phyloP scores from a whole-genome alignment of 352 stramenopile species.

The Globisporangium sylvaticum region DNA sequence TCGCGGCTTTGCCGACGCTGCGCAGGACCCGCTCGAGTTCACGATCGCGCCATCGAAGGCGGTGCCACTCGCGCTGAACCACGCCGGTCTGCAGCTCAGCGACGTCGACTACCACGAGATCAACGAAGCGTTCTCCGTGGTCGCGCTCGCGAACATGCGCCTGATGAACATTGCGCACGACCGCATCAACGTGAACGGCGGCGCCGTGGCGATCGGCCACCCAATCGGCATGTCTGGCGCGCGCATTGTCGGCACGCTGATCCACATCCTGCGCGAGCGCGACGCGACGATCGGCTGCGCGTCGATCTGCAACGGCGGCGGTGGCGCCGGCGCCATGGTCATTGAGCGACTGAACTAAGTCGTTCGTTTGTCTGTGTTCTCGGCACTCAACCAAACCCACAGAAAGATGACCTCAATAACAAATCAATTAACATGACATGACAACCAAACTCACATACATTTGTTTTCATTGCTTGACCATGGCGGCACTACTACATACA shows the following conservation, averaged over 20 bases:
- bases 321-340: conserved; percentile 94
- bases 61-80: conserved; percentile 89
- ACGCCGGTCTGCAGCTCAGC: conserved; percentile 86
- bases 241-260: conserved; percentile 93
- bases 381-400: not conserved
- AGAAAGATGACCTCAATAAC: not conserved
- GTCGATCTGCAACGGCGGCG: conserved; percentile 98
- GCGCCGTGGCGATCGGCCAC: conserved; percentile 85
- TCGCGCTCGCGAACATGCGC: conserved; percentile 94
- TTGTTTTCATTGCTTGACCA: not conserved
- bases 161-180: conserved; percentile 91
- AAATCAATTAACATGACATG: conserved; percentile 7
- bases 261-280: conserved; percentile 93
- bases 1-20: conserved; percentile 77
- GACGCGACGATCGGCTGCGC: conserved; percentile 95
- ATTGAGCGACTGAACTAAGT: conserved; percentile 88
- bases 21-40: conserved; percentile 93
- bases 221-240: conserved; percentile 87
- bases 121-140: conserved; percentile 99
- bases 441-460: not conserved
- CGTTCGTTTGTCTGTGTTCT: conserved; percentile 43
- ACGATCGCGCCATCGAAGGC: conserved; percentile 95
- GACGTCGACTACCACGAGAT: conserved; percentile 99
- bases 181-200: conserved; percentile 96
- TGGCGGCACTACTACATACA: no score